Conservation (phyloP, 345 rosid species). For the Arabidopsis suecica region DNA sequence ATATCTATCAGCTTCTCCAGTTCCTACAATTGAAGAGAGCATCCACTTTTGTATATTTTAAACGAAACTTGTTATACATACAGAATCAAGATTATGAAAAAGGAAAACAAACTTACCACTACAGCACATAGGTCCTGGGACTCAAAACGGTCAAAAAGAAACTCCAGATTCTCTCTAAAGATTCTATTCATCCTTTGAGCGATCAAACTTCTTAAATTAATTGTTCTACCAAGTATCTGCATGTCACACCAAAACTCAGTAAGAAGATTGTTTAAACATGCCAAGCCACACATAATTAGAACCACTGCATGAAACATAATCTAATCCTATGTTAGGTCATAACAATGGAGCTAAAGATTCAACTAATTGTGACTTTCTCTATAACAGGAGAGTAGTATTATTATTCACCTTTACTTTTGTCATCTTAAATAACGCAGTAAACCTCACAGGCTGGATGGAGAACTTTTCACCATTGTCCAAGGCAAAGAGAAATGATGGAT, state of each 20-base stretch:
- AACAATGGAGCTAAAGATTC: conserved; percentile 7
- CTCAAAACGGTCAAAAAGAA: conserved; percentile 94
- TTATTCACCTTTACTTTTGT: conserved; percentile 89
- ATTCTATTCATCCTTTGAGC: conserved; percentile 88
- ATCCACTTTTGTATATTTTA: conserved; percentile 12
- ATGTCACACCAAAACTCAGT: conserved; percentile 37
- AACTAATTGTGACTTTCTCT: conserved; percentile 4
- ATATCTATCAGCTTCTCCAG: conserved; percentile 81
- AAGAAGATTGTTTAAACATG: conserved; percentile 32
- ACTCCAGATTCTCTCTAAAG: conserved; percentile 96
- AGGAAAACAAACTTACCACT: conserved; percentile 58
- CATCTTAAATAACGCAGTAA: conserved; percentile 80
- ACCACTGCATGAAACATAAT: conserved; percentile 25
- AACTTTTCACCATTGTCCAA: conserved; percentile 91
- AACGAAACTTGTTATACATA: conserved; percentile 13
- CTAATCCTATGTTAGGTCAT: conserved; percentile 4
- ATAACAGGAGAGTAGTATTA: background rate
- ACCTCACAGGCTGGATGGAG: conserved; percentile 89
- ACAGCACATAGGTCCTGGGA: conserved; percentile 95
- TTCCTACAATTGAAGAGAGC: conserved; percentile 64
- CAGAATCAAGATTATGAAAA: conserved; percentile 12
- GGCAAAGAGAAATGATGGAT: conserved; percentile 96
- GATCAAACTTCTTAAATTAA: conserved; percentile 88
- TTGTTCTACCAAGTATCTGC: conserved; percentile 93
- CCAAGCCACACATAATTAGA: conserved; percentile 25